phyloP scores from a whole-genome alignment of 1,284 basidiomycete genomes.

The Pyrrhoderma noxium region DNA sequence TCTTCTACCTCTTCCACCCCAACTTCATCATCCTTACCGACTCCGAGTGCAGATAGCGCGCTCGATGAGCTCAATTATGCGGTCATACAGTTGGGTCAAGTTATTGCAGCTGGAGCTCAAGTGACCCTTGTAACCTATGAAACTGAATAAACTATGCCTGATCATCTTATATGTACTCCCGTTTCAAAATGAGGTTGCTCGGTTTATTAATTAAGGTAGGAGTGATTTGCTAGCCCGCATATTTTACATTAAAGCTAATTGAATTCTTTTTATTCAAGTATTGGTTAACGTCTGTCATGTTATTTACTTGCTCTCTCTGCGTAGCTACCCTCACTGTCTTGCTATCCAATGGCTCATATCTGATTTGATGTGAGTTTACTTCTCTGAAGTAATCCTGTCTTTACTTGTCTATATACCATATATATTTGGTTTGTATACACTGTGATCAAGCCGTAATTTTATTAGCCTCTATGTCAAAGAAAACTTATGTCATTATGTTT shows the following conservation, averaged over 20 bases:
- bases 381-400: constrained; percentile 14
- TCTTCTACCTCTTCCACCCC: background rate
- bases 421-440: background rate
- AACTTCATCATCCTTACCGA: too few species aligned
- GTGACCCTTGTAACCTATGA: constrained; percentile 9
- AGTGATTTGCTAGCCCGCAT: too few species aligned
- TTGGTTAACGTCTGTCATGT: too few species aligned
- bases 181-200: background rate
- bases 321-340: background rate
- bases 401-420: constrained; percentile 5
- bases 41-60: constrained; percentile 6
- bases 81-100: constrained; percentile 12
- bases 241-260: too few species aligned
- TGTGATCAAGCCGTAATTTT: too few species aligned
- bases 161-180: background rate
- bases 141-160: background rate
- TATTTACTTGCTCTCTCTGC: too few species aligned
- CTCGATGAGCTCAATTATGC: constrained; percentile 7
- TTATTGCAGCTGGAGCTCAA: constrained; percentile 11
- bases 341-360: background rate
- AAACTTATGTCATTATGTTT: background rate
- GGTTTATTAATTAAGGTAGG: too few species aligned
- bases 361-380: background rate
- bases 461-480: too few species aligned
- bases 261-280: too few species aligned